Conservation (phyloP, 805 yeast genomes). For the Cyberlindnera meyerae region DNA sequence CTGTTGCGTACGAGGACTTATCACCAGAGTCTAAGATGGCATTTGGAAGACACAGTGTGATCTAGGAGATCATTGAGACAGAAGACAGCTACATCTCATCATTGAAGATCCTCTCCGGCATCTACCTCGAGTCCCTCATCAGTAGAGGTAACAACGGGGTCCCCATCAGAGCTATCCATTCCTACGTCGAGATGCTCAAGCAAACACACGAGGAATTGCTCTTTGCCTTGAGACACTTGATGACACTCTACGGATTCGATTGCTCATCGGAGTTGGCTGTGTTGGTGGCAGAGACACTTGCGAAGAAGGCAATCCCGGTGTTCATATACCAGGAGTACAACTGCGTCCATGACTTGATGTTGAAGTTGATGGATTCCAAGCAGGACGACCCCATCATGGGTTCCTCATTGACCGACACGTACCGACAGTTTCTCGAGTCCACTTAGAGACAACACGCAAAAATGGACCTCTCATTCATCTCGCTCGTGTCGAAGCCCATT, state of each 20-base stretch:
- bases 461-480: constrained; percentile 47
- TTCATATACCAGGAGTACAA: constrained; percentile 33
- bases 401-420: constrained; percentile 24
- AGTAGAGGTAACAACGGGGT: constrained; percentile 28
- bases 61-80: constrained; percentile 46
- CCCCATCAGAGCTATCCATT: constrained; percentile 31
- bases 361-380: constrained; percentile 29
- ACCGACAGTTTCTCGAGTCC: constrained; percentile 36
- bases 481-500: constrained; percentile 51
- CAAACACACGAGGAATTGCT: constrained; percentile 30
- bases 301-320: constrained; percentile 22
- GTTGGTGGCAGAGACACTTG: constrained; percentile 20
- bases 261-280: constrained; percentile 23
- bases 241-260: not conserved
- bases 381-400: constrained; percentile 25
- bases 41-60: constrained; percentile 24
- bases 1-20: constrained; percentile 6
- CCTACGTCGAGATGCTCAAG: constrained; percentile 28
- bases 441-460: constrained; percentile 33
- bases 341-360: constrained; percentile 30
- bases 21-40: constrained; percentile 18
- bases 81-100: constrained; percentile 45
- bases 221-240: constrained; percentile 21
- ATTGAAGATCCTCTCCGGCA: constrained; percentile 37
- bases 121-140: constrained; percentile 38